A percentile compares a stretch with the other conserved stretches of the same genome.
Evolutionary conservation across 352 stramenopile species (phyloP).

Genomic region (Phytophthora pinifolia): DNA sequence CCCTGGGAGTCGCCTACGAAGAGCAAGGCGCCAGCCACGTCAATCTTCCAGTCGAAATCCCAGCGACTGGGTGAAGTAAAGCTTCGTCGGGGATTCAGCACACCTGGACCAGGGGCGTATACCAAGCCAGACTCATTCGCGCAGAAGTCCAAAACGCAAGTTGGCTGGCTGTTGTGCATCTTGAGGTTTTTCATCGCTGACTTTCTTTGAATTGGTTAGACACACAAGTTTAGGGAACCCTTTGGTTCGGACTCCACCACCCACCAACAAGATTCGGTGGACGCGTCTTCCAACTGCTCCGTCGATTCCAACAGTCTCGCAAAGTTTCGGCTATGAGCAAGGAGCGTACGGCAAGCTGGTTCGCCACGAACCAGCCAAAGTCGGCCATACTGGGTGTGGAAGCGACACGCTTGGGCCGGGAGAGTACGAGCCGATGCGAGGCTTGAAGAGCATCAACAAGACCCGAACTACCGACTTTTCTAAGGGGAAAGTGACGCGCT

Average conservation of each 20-base stretch:
- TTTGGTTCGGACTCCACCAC: slow-evolving; percentile 31
- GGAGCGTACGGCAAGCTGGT: slow-evolving; percentile 70
- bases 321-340: slow-evolving; percentile 84
- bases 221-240: slow-evolving; percentile 33
- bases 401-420: slow-evolving; percentile 67
- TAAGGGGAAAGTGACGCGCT: slow-evolving; percentile 63
- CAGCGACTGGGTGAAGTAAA: slow-evolving; percentile 37
- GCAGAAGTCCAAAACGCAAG: slow-evolving; percentile 46
- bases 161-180: background rate
- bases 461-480: slow-evolving; percentile 68
- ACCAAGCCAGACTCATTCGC: slow-evolving; percentile 51
- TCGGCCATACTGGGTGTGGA: slow-evolving; percentile 53
- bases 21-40: slow-evolving; percentile 44
- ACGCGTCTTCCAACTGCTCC: slow-evolving; percentile 64
- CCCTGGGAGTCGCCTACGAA: slow-evolving; percentile 62
- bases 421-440: slow-evolving; percentile 70
- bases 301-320: slow-evolving; percentile 67
- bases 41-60: slow-evolving; percentile 52
- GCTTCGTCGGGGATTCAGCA: slow-evolving; percentile 32
- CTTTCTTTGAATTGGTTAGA: slow-evolving; percentile 4
- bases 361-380: slow-evolving; percentile 55
- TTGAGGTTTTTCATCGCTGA: background rate
- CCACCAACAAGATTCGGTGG: slow-evolving; percentile 62
- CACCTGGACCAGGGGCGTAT: slow-evolving; percentile 64
- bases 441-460: slow-evolving; percentile 70